These are phyloP conservation scores for Ganoderma meredithae DNA, from an alignment of 1,284 basidiomycete genomes.

Conservation along the genomic window DNA sequence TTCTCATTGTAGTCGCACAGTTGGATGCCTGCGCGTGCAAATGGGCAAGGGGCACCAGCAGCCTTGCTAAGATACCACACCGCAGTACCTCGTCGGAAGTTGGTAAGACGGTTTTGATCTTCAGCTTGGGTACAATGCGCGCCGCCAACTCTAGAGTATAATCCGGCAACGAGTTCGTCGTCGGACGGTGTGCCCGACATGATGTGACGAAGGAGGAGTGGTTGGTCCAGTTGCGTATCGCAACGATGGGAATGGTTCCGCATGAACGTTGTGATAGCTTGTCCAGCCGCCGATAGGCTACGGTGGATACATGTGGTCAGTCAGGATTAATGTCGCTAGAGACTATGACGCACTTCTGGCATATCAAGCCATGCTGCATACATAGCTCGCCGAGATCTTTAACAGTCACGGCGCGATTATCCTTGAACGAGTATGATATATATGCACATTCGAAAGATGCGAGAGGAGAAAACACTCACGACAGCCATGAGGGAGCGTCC, in stretches of 20 bases:
- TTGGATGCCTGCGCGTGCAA: slow-evolving; percentile 71
- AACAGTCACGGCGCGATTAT: slow-evolving; percentile 83
- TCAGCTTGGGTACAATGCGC: slow-evolving; percentile 54
- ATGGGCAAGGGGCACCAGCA: slow-evolving; percentile 77
- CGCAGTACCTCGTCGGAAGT: slow-evolving; percentile 77
- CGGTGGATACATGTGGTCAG: slow-evolving; percentile 18
- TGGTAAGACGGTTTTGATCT: slow-evolving; percentile 64
- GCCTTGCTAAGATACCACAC: slow-evolving; percentile 82
- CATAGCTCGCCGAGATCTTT: slow-evolving; percentile 80
- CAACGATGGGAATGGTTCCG: slow-evolving; percentile 75
- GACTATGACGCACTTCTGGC: slow-evolving; percentile 68
- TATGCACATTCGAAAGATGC: slow-evolving; percentile 13
- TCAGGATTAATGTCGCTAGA: slow-evolving; percentile 14
- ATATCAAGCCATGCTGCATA: slow-evolving; percentile 66
- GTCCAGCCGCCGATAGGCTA: slow-evolving; percentile 77
- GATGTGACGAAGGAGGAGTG: slow-evolving; percentile 73
- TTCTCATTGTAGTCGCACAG: slow-evolving; percentile 70
- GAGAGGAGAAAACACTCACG: slow-evolving; percentile 50
- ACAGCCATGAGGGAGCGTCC: slow-evolving; percentile 75
- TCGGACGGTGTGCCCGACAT: slow-evolving; percentile 74
- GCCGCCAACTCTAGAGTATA: slow-evolving; percentile 74
- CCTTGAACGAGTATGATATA: slow-evolving; percentile 46
- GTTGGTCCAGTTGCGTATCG: slow-evolving; percentile 72
- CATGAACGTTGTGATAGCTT: slow-evolving; percentile 82
- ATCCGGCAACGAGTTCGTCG: slow-evolving; percentile 74